Conservation (phyloP, 768 basidiomycete species). For the Dictyophora rubrovolvata region DNA sequence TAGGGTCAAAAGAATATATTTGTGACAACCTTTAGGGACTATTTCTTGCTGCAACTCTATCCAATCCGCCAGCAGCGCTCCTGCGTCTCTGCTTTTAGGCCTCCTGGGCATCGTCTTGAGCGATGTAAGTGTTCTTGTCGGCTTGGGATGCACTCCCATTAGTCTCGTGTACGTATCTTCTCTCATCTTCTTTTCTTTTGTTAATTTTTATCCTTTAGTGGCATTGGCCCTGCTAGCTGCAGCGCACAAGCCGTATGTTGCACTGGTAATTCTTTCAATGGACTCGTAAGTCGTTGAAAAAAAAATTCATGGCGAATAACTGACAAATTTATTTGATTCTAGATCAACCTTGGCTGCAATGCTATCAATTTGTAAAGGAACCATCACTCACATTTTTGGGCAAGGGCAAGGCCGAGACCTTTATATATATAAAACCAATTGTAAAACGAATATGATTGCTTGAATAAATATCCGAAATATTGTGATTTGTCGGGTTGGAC, state of each 20-base stretch:
- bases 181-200: not conserved
- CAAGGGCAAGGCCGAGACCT: too few species aligned
- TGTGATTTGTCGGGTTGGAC: too few species aligned
- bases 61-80: constrained; percentile 11
- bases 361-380: not conserved
- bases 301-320: not conserved
- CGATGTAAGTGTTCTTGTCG: constrained; percentile 11
- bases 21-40: too few species aligned
- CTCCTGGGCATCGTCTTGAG: constrained; percentile 11
- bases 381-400: not conserved
- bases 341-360: not conserved
- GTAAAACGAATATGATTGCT: too few species aligned
- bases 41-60: constrained; percentile 22
- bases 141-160: too few species aligned
- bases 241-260: constrained; percentile 12
- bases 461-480: too few species aligned
- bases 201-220: constrained; percentile 5
- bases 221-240: constrained; percentile 12
- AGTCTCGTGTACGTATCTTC: not conserved
- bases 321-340: not conserved
- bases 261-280: constrained; percentile 11
- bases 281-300: not conserved
- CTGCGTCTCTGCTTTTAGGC: too few species aligned
- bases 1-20: too few species aligned
- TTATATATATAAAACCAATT: too few species aligned